These are phyloP conservation scores for Physcomitrellopsis africana DNA, from an alignment of 225 moss, liverwort and hornwort species.

Conservation along the genomic window DNA sequence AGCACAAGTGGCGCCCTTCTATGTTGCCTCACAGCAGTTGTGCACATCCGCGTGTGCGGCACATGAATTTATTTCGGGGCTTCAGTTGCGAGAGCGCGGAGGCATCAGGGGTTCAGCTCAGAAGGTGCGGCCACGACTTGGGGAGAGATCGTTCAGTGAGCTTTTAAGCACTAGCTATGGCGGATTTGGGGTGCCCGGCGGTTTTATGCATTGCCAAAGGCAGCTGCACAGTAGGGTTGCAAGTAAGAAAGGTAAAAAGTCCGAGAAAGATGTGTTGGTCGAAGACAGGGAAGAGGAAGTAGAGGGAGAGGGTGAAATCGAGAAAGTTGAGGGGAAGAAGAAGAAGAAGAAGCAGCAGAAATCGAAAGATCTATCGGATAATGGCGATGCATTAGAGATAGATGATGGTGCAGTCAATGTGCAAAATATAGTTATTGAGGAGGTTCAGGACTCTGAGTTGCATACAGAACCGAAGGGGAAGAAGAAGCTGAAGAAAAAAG, in stretches of 20 bases:
- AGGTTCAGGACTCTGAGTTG: slow-evolving; percentile 26
- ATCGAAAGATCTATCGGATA: slow-evolving; percentile 22
- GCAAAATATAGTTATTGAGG: slow-evolving; percentile 24
- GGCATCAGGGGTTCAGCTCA: background rate
- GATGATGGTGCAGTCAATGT: slow-evolving; percentile 26
- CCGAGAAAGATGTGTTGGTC: slow-evolving; percentile 45
- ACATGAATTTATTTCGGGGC: slow-evolving; percentile 29
- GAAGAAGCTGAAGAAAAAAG: slow-evolving; percentile 43
- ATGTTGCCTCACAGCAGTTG: slow-evolving; percentile 34
- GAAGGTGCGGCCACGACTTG: slow-evolving; percentile 26
- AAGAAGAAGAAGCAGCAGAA: slow-evolving; percentile 41
- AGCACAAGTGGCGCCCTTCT: slow-evolving; percentile 42
- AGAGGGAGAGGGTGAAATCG: slow-evolving; percentile 27
- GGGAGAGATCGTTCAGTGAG: slow-evolving; percentile 28
- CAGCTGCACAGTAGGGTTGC: slow-evolving; percentile 39
- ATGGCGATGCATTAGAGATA: slow-evolving; percentile 31
- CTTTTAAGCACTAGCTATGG: slow-evolving; percentile 37
- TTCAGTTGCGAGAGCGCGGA: slow-evolving; percentile 34
- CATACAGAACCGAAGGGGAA: slow-evolving; percentile 41
- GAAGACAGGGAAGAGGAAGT: slow-evolving; percentile 46
- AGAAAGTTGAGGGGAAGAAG: slow-evolving; percentile 41
- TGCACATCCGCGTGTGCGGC: slow-evolving; percentile 30
- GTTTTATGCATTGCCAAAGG: slow-evolving; percentile 34
- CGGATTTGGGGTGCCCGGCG: slow-evolving; percentile 33
- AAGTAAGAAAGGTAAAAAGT: slow-evolving; percentile 55